These are phyloP conservation scores for Arachnomyces sp. DNA, from an alignment of 2,329 filamentous ascomycete species.

Conservation along the genomic window DNA sequence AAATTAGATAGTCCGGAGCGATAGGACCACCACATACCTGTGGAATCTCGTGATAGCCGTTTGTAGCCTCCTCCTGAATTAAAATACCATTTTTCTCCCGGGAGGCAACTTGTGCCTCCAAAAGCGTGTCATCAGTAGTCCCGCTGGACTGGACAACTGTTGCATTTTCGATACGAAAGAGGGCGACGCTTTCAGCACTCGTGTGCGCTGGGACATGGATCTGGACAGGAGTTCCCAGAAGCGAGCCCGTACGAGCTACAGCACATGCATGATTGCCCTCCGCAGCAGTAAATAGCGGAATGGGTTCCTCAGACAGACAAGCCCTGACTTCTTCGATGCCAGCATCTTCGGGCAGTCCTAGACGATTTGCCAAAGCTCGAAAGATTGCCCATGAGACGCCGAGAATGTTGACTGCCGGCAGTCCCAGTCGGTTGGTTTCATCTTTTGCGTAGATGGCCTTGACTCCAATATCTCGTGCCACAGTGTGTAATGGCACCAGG, in stretches of 20 bases:
- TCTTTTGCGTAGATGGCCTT: conserved; percentile 60
- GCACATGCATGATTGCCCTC: conserved; percentile 74
- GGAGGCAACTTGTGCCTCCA: conserved; percentile 38
- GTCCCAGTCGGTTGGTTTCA: conserved; percentile 59
- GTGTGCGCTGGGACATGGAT: conserved; percentile 60
- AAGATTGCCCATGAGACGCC: conserved; percentile 69
- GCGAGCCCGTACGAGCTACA: conserved; percentile 58
- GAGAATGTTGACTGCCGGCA: conserved; percentile 73
- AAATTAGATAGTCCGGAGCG: too few relatives aligned
- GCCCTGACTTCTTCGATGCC: conserved; percentile 38
- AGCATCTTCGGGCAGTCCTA: conserved; percentile 38
- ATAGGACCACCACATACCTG: too few relatives aligned
- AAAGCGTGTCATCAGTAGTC: conserved; percentile 60
- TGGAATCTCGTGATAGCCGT: conserved; percentile 60
- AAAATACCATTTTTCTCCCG: conserved; percentile 42
- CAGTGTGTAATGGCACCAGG: conserved; percentile 44
- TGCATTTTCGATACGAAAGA: conserved; percentile 58
- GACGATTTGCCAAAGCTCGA: conserved; percentile 44
- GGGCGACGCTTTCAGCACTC: conserved; percentile 43
- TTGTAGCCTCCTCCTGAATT: conserved; percentile 62
- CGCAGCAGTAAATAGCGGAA: conserved; percentile 56
- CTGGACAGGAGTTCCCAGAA: conserved; percentile 47
- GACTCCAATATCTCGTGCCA: conserved; percentile 54
- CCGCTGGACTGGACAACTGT: conserved; percentile 47
- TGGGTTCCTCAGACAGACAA: conserved; percentile 18